A percentile compares a stretch with the other conserved stretches of the same genome.
Evolutionary conservation across 148 eudicot species (phyloP).

Genomic region (Linanthus parryae): DNA sequence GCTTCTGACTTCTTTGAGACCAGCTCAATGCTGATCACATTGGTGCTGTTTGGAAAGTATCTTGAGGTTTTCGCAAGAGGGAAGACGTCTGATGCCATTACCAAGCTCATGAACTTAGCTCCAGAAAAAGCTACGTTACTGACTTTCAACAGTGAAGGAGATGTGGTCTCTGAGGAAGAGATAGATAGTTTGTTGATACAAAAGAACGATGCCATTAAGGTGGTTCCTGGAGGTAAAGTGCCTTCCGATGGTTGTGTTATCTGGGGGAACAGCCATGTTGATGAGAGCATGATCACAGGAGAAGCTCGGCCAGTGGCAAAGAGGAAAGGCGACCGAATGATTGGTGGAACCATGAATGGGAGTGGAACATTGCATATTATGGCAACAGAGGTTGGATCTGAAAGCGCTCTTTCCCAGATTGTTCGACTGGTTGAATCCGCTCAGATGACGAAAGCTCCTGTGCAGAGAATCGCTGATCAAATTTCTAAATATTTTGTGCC

Average conservation of each 20-base stretch:
- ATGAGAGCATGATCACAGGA: slow-evolving; percentile 96
- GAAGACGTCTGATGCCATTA: slow-evolving; percentile 92
- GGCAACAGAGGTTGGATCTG: slow-evolving; percentile 88
- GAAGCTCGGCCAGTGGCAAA: slow-evolving; percentile 87
- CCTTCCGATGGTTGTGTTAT: slow-evolving; percentile 84
- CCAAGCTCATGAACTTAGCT: slow-evolving; percentile 93
- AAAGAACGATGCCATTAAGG: slow-evolving; percentile 68
- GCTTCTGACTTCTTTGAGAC: slow-evolving; percentile 93
- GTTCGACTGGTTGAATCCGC: slow-evolving; percentile 96
- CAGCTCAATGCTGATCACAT: slow-evolving; percentile 87
- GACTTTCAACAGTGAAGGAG: slow-evolving; percentile 50
- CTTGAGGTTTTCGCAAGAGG: slow-evolving; percentile 89
- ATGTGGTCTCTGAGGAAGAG: slow-evolving; percentile 61
- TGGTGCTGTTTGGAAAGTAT: slow-evolving; percentile 90
- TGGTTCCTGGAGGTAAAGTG: slow-evolving; percentile 86
- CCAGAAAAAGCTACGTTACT: slow-evolving; percentile 73
- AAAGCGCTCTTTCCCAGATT: slow-evolving; percentile 92
- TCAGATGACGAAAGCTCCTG: slow-evolving; percentile 99
- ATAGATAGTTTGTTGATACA: slow-evolving; percentile 87
- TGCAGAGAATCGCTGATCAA: slow-evolving; percentile 88
- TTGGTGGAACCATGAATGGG: slow-evolving; percentile 91
- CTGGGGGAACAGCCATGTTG: slow-evolving; percentile 93
- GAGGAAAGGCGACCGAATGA: slow-evolving; percentile 73
- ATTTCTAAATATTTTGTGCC: slow-evolving; percentile 91
- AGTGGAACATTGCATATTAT: slow-evolving; percentile 78